Conservation (phyloP, 495 filamentous ascomycete species). For the Aspergillus cavernicola region DNA sequence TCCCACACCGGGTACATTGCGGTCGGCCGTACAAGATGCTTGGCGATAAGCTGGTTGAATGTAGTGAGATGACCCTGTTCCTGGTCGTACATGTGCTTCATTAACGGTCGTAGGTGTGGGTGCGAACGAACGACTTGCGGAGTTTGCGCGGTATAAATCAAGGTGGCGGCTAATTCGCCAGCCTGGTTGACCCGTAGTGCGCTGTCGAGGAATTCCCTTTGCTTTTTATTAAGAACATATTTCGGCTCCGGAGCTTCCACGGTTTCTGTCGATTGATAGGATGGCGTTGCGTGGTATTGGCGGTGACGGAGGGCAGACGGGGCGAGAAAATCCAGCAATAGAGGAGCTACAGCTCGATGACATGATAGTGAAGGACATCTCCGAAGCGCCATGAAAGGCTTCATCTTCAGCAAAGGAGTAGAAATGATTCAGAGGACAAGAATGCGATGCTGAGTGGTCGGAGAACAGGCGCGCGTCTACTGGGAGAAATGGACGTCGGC, state of each 20-base stretch:
- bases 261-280: conserved; percentile 6
- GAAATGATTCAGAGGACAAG: background rate
- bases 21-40: conserved; percentile 89
- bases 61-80: conserved; percentile 80
- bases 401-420: conserved; percentile 1
- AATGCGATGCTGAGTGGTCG: conserved; percentile 14
- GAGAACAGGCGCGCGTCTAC: conserved; percentile 22
- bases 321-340: conserved; percentile 43
- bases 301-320: conserved; percentile 29
- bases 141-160: conserved; percentile 81
- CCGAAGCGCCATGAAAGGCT: conserved; percentile 15
- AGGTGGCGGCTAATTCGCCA: conserved; percentile 79
- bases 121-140: conserved; percentile 70
- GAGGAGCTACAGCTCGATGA: conserved; percentile 17
- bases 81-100: conserved; percentile 98
- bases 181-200: conserved; percentile 90
- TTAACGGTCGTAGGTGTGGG: conserved; percentile 80
- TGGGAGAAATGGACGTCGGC: background rate
- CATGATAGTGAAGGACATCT: conserved; percentile 17
- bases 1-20: conserved; percentile 92
- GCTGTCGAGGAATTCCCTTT: conserved; percentile 72
- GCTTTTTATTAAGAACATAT: conserved; percentile 63
- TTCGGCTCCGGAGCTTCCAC: conserved; percentile 32
- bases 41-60: conserved; percentile 80
- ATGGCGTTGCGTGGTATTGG: conserved; percentile 31